Conservation (phyloP, 2,329 filamentous ascomycete species). For the Alternaria brassicicola region DNA sequence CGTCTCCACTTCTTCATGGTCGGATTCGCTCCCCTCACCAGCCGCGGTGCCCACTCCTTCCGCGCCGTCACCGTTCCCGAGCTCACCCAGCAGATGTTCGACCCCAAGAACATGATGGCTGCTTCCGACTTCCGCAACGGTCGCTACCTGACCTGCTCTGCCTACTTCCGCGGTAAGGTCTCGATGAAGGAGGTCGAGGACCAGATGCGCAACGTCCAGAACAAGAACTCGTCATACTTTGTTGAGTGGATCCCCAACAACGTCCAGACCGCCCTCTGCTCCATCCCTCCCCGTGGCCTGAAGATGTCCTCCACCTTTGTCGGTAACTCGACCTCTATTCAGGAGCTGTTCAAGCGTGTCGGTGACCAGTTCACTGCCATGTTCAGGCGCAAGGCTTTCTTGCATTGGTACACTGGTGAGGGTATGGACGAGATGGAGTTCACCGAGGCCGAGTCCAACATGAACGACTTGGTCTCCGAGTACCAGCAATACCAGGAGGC, state of each 20-base stretch:
- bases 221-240: conserved; percentile 99
- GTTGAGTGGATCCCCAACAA: conserved; percentile 99
- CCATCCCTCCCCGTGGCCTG: conserved; percentile 94
- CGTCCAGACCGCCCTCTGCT: conserved; percentile 99
- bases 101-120: conserved; percentile 99
- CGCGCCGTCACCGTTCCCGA: conserved; percentile 96
- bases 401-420: conserved; percentile 99
- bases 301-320: conserved; percentile 99
- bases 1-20: conserved; percentile 99
- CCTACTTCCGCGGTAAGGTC: conserved; percentile 99
- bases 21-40: conserved; percentile 97
- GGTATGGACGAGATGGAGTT: conserved; percentile 99
- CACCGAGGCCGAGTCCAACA: conserved; percentile 99
- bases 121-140: conserved; percentile 99
- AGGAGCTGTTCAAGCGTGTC: conserved; percentile 99
- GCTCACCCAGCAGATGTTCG: conserved; percentile 99
- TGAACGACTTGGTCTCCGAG: conserved; percentile 99
- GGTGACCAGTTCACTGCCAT: conserved; percentile 99
- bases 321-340: conserved; percentile 98
- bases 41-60: conserved; percentile 90
- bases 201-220: conserved; percentile 99
- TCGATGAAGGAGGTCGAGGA: conserved; percentile 99
- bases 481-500: conserved; percentile 99
- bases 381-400: conserved; percentile 99
- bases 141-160: conserved; percentile 98